These are phyloP conservation scores for Stentor roeselii DNA, from an alignment of 73 alveolate species.

Conservation along the genomic window DNA sequence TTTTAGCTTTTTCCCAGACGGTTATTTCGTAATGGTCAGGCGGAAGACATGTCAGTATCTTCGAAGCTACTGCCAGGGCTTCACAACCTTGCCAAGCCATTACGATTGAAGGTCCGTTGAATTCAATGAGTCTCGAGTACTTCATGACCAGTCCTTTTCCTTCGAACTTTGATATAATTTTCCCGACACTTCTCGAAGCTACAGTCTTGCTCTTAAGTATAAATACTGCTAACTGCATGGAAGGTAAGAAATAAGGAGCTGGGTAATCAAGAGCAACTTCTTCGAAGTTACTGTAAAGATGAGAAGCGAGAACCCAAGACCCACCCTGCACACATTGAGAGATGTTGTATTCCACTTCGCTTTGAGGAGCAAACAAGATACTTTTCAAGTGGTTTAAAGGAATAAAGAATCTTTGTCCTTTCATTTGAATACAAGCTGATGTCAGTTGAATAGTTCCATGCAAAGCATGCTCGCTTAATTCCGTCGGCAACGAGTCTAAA, in stretches of 20 bases:
- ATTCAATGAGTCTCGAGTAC: neutral
- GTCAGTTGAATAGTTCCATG: neutral
- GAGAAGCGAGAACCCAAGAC: neutral
- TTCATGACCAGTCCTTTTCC: neutral
- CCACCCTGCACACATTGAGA: neutral
- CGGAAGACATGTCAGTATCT: no score
- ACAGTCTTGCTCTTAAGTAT: neutral
- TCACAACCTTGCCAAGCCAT: constrained; percentile 13
- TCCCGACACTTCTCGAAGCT: neutral
- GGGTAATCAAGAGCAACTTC: neutral
- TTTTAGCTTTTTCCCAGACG: neutral
- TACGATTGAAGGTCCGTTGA: neutral
- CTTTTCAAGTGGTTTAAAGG: neutral
- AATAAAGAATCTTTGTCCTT: neutral
- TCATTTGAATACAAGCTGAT: neutral
- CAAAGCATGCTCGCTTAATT: neutral
- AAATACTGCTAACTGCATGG: neutral
- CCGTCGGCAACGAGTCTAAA: neutral
- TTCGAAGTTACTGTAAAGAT: no score
- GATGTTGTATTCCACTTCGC: neutral
- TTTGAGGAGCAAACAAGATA: neutral
- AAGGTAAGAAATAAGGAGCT: neutral
- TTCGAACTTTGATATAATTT: neutral
- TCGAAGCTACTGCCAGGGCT: neutral
- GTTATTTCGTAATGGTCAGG: neutral